phyloP scores from a whole-genome alignment of 2,329 filamentous ascomycete species.

The Pyrenochaeta sp. region DNA sequence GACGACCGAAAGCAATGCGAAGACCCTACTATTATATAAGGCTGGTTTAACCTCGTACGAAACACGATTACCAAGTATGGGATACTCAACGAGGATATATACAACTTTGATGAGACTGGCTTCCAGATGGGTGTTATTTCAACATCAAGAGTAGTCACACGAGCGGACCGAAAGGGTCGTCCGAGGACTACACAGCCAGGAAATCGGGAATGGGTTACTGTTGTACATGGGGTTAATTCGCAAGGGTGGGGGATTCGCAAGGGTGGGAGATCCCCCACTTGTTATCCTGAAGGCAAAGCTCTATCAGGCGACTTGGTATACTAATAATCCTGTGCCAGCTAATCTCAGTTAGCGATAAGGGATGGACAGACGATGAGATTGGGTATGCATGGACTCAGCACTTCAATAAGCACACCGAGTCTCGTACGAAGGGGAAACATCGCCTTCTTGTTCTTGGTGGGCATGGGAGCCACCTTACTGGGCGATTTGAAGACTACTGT shows the following conservation, averaged over 20 bases:
- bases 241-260: constrained; percentile 6
- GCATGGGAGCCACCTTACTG: constrained; percentile 45
- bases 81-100: constrained; percentile 15
- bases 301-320: constrained; percentile 1
- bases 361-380: constrained; percentile 10
- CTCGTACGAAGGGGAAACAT: constrained; percentile 4
- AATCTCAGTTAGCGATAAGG: constrained; percentile 9
- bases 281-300: constrained; percentile 8
- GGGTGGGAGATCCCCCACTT: constrained; percentile 8
- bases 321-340: not conserved
- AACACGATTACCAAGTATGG: constrained; percentile 11
- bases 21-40: constrained; percentile 15
- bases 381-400: not conserved
- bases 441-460: constrained; percentile 47
- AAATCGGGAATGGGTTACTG: not conserved
- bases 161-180: constrained; percentile 1
- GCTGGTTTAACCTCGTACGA: constrained; percentile 10
- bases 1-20: constrained; percentile 19
- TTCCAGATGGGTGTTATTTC: constrained; percentile 23
- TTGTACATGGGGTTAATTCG: constrained; percentile 2
- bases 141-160: constrained; percentile 5
- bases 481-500: constrained; percentile 48
- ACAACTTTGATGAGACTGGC: constrained; percentile 28
- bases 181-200: not conserved
- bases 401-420: constrained; percentile 10